Evolutionary conservation across 1,139 yeast species (phyloP).

Genomic region (Arxiozyma telluris): DNA sequence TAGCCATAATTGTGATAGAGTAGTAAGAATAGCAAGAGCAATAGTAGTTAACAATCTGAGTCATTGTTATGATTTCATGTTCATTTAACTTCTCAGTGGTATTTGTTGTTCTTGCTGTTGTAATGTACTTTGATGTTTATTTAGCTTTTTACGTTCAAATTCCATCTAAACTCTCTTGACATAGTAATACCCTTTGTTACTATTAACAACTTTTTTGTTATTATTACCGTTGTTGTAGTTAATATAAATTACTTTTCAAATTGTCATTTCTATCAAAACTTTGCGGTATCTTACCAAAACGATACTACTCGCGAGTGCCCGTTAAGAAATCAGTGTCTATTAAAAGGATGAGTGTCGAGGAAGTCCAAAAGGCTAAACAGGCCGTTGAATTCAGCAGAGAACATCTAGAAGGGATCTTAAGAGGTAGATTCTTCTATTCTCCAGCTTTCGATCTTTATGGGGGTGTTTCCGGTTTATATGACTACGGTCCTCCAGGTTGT

Average conservation of each 20-base stretch:
- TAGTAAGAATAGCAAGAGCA: not conserved
- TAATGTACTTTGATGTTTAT: too few relatives aligned
- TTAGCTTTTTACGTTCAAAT: not conserved
- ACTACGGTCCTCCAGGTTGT: slow-evolving; percentile 99
- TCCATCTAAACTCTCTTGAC: not conserved
- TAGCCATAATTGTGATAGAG: not conserved
- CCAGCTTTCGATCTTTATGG: slow-evolving; percentile 97
- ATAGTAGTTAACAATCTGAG: not conserved
- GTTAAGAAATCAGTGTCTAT: slow-evolving; percentile 25
- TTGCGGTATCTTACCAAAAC: slow-evolving; percentile 9
- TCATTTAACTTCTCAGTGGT: not conserved
- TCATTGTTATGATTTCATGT: not conserved
- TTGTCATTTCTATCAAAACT: slow-evolving; percentile 18
- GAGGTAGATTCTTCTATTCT: slow-evolving; percentile 93
- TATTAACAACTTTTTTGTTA: not conserved
- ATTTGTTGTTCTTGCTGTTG: not conserved
- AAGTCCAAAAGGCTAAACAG: slow-evolving; percentile 34
- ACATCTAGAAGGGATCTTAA: slow-evolving; percentile 77
- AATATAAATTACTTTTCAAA: slow-evolving; percentile 7
- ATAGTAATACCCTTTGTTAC: not conserved
- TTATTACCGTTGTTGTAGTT: not conserved
- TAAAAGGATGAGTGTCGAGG: slow-evolving; percentile 27
- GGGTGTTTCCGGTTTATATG: slow-evolving; percentile 96
- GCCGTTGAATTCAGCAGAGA: slow-evolving; percentile 64
- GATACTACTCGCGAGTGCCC: slow-evolving; percentile 21